These are phyloP conservation scores for Excoecaria cochinchinensis DNA, from an alignment of 345 rosid genomes.

Conservation along the genomic window DNA sequence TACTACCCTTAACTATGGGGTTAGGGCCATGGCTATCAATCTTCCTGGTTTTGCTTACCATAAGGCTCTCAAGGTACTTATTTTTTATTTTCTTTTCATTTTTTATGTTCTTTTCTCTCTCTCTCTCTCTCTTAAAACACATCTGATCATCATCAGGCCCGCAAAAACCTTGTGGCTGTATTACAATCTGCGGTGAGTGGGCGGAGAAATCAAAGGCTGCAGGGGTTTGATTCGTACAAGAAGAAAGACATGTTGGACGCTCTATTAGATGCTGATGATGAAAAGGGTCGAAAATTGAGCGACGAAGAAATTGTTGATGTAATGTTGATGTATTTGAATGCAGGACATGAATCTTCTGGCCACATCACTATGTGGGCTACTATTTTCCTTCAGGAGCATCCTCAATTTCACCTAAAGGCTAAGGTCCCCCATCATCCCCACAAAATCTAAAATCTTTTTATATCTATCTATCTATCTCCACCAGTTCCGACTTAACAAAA, in stretches of 20 bases:
- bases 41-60: slow-evolving; percentile 85
- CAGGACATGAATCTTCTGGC: slow-evolving; percentile 90
- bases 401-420: slow-evolving; percentile 57
- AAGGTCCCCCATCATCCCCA: slow-evolving; percentile 48
- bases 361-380: slow-evolving; percentile 85
- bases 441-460: too few species aligned
- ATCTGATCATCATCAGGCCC: slow-evolving; percentile 43
- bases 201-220: slow-evolving; percentile 43
- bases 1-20: slow-evolving; percentile 68
- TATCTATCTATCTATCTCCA: too few species aligned
- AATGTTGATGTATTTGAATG: slow-evolving; percentile 78
- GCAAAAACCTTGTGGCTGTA: slow-evolving; percentile 62
- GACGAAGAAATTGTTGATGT: slow-evolving; percentile 83
- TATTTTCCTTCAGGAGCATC: slow-evolving; percentile 66
- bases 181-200: slow-evolving; percentile 58
- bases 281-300: slow-evolving; percentile 54
- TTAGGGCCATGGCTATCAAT: slow-evolving; percentile 86
- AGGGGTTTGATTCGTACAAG: slow-evolving; percentile 11
- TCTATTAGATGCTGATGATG: slow-evolving; percentile 63
- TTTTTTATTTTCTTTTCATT: too few species aligned
- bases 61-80: slow-evolving; percentile 66
- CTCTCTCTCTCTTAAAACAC: too few species aligned
- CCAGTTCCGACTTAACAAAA: too few species aligned
- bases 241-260: slow-evolving; percentile 80
- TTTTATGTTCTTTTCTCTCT: too few species aligned